Conservation (phyloP, 805 yeast species). For the Lipomyces kockii region DNA sequence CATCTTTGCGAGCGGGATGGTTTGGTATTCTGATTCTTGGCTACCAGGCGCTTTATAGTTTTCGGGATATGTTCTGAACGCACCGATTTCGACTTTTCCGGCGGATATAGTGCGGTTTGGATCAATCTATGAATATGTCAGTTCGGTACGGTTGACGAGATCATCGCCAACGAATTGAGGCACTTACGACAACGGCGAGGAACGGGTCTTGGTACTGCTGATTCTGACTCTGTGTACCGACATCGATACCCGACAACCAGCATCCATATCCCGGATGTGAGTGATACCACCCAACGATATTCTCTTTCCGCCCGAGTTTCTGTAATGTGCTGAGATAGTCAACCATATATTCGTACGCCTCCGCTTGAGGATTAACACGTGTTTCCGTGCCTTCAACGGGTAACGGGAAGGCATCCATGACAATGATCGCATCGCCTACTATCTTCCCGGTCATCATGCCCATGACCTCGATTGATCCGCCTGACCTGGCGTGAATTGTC, state of each 20-base stretch:
- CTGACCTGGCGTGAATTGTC: constrained; percentile 77
- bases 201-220: constrained; percentile 92
- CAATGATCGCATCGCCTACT: constrained; percentile 58
- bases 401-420: constrained; percentile 79
- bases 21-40: constrained; percentile 29
- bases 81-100: constrained; percentile 80
- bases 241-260: constrained; percentile 93
- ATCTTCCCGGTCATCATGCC: constrained; percentile 89
- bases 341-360: constrained; percentile 95
- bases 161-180: background rate
- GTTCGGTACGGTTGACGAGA: background rate
- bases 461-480: constrained; percentile 91
- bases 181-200: constrained; percentile 68
- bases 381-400: constrained; percentile 98
- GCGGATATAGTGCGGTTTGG: constrained; percentile 69
- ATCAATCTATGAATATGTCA: constrained; percentile 52
- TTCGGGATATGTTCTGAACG: constrained; percentile 73
- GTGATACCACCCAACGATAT: constrained; percentile 96
- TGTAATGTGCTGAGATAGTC: constrained; percentile 67
- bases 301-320: constrained; percentile 58
- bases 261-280: constrained; percentile 98
- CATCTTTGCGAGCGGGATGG: constrained; percentile 56
- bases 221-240: constrained; percentile 81
- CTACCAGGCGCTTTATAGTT: constrained; percentile 39
- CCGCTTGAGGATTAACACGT: constrained; percentile 90